Evolutionary conservation across 1,284 basidiomycete genomes (phyloP), one percentile per base, ranked within the genome.

Genomic region (Heterobasidion parviporum): DNA sequence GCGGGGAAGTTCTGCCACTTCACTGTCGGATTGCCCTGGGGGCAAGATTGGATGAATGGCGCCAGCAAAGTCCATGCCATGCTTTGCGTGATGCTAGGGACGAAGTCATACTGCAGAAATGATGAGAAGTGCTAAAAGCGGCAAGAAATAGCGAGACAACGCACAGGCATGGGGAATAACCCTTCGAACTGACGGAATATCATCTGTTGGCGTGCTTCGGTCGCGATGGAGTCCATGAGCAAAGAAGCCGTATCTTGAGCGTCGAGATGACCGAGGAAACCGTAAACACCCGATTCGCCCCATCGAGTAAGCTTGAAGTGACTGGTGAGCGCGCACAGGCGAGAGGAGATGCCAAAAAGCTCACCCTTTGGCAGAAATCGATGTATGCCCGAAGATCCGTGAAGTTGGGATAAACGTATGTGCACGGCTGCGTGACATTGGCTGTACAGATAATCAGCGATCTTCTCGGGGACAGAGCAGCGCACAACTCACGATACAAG

Each of bases 141-240:
- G 26, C 2, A 20, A 26, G 10, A 51, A 16, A 16, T 51, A 46
- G n/a, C n/a, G 1, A 43, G 16, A 45, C 6, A 12, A 61, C 66
- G 46, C 53, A 80, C 77, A 4, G 82, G 79, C 77, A 83, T 81
- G 1, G 82, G 82, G 73, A 82, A 83, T 1, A 82, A 64, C 0
- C 83, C 83, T 57, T 81, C 75, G 53, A 85, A 78, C 64, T 87
- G 83, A 12, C 83, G 68, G 73, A 87, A 84, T 50, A 78, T 73
- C 78, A 85, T 80, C 69, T 88, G 81, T 67, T 88, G 84, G 10
- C 85, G 72, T 6, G 73, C 79, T 68, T 87, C 84, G n/a, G 79
- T 83, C 0, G 82, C 75, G 61, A 88, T 82, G 6, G 77, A 74
- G 64, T 87, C 79, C 3, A 81, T 65, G 10, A 87, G 68, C 9